phyloP scores from a whole-genome alignment of 768 basidiomycete species.

The Podaxis rugospora region DNA sequence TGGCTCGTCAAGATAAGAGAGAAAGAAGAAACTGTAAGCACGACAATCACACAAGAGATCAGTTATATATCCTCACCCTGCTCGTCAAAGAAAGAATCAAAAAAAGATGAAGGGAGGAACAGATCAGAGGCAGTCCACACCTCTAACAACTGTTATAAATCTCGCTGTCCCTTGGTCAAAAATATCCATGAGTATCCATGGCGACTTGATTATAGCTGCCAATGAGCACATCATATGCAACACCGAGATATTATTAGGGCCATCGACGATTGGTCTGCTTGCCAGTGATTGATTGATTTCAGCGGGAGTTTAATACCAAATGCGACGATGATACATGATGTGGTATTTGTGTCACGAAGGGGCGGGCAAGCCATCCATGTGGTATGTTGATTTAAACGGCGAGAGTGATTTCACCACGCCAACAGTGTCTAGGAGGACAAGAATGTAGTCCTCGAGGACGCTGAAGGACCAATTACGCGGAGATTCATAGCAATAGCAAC shows the following conservation, averaged over 20 bases:
- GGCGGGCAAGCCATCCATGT: background rate
- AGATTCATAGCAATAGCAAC: background rate
- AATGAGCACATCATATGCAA: background rate
- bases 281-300: conserved; percentile 1
- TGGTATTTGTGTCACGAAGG: background rate
- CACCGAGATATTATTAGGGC: background rate
- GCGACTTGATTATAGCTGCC: background rate
- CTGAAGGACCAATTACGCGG: background rate
- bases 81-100: conserved; percentile 13
- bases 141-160: conserved; percentile 6
- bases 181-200: conserved; percentile 5
- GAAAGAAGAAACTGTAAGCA: background rate
- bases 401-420: background rate
- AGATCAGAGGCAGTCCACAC: background rate
- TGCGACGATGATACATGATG: no score
- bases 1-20: conserved; percentile 12
- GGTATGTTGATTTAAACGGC: background rate
- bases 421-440: background rate
- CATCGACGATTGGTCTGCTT: background rate
- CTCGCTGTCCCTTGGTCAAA: conserved; percentile 8
- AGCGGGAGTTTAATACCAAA: no score
- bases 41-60: background rate
- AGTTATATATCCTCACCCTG: conserved; percentile 15
- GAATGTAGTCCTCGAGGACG: background rate
- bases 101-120: conserved; percentile 10